Evolutionary conservation across 225 moss, liverwort and hornwort genomes (phyloP).

Genomic region (Sphagnum tenellum): DNA sequence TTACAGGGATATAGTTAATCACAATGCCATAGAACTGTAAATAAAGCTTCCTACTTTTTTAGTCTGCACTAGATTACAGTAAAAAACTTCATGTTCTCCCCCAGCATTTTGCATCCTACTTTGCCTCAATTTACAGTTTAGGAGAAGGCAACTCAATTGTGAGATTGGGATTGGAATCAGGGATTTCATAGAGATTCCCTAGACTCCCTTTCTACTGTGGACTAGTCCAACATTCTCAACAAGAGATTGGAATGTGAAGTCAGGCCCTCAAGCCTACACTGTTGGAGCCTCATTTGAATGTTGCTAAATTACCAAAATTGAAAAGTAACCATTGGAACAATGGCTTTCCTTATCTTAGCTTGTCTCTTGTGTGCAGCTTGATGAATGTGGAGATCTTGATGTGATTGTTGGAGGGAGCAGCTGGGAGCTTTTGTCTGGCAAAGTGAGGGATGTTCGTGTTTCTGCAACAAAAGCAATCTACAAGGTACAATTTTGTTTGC

Average conservation of each 20-base stretch:
- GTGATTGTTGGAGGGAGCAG: constrained; percentile 46
- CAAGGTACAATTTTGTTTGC: constrained; percentile 20
- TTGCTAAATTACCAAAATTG: neutral
- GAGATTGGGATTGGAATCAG: too few relatives aligned
- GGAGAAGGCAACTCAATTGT: too few relatives aligned
- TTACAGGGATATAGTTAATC: neutral
- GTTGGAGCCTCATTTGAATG: neutral
- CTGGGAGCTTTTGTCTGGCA: constrained; percentile 46
- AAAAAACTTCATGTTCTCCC: too few relatives aligned
- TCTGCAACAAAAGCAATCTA: constrained; percentile 38
- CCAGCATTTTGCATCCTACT: too few relatives aligned
- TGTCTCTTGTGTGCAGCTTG: constrained; percentile 21
- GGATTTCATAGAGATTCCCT: too few relatives aligned
- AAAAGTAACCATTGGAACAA: neutral
- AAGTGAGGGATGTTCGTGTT: constrained; percentile 36
- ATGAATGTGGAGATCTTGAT: constrained; percentile 33
- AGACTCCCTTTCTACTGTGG: too few relatives aligned
- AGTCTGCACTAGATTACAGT: too few relatives aligned
- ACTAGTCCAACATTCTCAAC: too few relatives aligned
- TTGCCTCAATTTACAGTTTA: too few relatives aligned
- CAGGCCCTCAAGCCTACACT: neutral
- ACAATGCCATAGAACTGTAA: too few relatives aligned
- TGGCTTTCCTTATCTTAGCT: neutral
- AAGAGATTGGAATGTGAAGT: too few relatives aligned
- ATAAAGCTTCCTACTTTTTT: too few relatives aligned